Conservation (phyloP, 208 protist genomes). For the Borovskyia barvae region DNA sequence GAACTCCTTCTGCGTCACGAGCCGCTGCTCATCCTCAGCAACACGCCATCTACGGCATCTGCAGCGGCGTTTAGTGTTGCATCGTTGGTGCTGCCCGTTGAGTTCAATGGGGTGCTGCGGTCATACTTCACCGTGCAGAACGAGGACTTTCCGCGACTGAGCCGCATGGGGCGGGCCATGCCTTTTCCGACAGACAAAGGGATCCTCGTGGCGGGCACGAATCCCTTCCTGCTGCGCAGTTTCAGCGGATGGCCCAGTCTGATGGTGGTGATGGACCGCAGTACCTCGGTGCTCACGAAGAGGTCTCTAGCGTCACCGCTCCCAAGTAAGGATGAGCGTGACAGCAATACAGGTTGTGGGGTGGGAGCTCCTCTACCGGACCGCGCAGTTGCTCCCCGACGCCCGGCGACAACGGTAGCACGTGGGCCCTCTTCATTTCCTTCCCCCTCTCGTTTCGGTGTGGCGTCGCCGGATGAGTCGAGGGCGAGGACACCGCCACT, state of each 20-base stretch:
- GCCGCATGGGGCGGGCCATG: slow-evolving; percentile 65
- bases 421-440: background rate
- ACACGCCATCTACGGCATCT: slow-evolving; percentile 74
- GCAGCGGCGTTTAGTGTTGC: slow-evolving; percentile 63
- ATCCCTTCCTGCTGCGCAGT: slow-evolving; percentile 77
- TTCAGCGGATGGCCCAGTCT: slow-evolving; percentile 76
- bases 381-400: background rate
- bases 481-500: background rate
- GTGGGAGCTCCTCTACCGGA: background rate
- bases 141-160: slow-evolving; percentile 55
- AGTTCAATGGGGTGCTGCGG: slow-evolving; percentile 61
- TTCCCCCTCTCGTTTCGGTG: background rate
- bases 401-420: too few relatives aligned
- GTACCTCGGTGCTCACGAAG: slow-evolving; percentile 21
- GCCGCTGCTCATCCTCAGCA: slow-evolving; percentile 75
- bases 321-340: background rate
- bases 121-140: slow-evolving; percentile 88
- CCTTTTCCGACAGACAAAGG: slow-evolving; percentile 48
- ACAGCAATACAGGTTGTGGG: slow-evolving; percentile 8
- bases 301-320: slow-evolving; percentile 16
- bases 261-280: slow-evolving; percentile 65
- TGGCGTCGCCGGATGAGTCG: slow-evolving; percentile 7
- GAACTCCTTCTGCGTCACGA: slow-evolving; percentile 82
- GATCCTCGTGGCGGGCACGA: slow-evolving; percentile 72
- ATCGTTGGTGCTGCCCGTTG: slow-evolving; percentile 69